These are phyloP conservation scores for Plenodomus lindquistii DNA, from an alignment of 2,329 filamentous ascomycete species.

Conservation along the genomic window DNA sequence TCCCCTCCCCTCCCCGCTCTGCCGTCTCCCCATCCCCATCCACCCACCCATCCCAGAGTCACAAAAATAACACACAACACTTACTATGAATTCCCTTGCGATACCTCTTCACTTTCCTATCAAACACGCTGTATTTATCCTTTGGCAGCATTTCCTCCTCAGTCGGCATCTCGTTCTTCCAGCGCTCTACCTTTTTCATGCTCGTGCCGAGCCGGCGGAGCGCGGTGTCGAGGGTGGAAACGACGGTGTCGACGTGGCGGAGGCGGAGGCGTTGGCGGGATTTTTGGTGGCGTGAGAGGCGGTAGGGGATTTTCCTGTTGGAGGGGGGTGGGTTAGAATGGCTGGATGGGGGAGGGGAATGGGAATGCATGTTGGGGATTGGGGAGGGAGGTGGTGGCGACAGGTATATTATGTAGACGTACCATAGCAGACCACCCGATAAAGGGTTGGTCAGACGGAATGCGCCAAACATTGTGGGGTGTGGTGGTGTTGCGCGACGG, in stretches of 20 bases:
- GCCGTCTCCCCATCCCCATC: background rate
- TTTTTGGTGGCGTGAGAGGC: conserved; percentile 73
- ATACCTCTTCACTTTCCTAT: conserved; percentile 93
- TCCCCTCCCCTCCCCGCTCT: background rate
- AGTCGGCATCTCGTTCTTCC: conserved; percentile 94
- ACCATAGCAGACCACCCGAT: conserved; percentile 47
- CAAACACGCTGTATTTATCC: conserved; percentile 98
- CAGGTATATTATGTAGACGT: conserved; percentile 4
- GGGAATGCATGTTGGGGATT: background rate
- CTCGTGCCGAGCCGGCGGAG: conserved; percentile 71
- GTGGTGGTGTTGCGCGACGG: conserved; percentile 19
- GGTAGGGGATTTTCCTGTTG: conserved; percentile 91
- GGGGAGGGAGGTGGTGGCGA: background rate
- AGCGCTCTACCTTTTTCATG: conserved; percentile 77
- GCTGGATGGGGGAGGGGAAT: background rate
- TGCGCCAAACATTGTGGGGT: conserved; percentile 44
- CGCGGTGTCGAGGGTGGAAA: conserved; percentile 79
- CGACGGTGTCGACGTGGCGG: conserved; percentile 76
- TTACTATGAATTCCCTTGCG: conserved; percentile 96
- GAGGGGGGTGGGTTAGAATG: conserved; percentile 9
- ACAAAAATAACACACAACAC: conserved; percentile 46
- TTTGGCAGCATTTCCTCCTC: conserved; percentile 93
- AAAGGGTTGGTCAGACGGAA: conserved; percentile 47
- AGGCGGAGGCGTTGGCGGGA: conserved; percentile 51
- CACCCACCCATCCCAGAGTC: conserved; percentile 5